A percentile compares a stretch with the other conserved stretches of the same genome.
Evolutionary conservation across 768 basidiomycete genomes (phyloP).

Genomic region (Kwoniella sp.): DNA sequence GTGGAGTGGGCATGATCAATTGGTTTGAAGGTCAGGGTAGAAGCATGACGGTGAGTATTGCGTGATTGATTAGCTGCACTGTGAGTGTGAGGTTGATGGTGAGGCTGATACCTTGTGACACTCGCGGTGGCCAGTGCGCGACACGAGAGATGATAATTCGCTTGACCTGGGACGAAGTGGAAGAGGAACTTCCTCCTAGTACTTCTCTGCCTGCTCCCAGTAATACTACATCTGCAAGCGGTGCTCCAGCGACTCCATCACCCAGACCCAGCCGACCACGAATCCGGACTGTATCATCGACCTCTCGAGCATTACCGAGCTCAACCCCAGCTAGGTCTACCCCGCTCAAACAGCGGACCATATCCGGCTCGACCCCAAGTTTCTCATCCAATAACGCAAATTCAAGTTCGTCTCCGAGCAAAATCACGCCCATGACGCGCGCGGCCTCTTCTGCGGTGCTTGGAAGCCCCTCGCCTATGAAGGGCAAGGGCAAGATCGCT

Average conservation of each 20-base stretch:
- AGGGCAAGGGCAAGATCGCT: background rate
- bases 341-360: constrained; percentile 2
- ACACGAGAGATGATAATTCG: constrained; percentile 37
- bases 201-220: no score
- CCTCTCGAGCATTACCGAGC: constrained; percentile 10
- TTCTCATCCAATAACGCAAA: background rate
- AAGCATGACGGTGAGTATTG: constrained; percentile 81
- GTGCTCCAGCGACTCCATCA: constrained; percentile 8
- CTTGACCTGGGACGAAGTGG: constrained; percentile 29
- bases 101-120: no score
- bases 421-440: background rate
- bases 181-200: constrained; percentile 11
- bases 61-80: no score
- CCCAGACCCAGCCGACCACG: constrained; percentile 1
- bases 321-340: constrained; percentile 7
- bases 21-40: constrained; percentile 90
- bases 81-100: no score
- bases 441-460: background rate
- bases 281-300: constrained; percentile 4
- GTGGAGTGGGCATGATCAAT: constrained; percentile 27
- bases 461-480: background rate
- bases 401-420: background rate
- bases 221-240: background rate
- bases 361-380: constrained; percentile 1
- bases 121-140: constrained; percentile 28